Percentiles rank a stretch among this genome's conserved stretches.
Conservation (phyloP, 2,329 filamentous ascomycete genomes). For the Parafenestella ontariensis region DNA sequence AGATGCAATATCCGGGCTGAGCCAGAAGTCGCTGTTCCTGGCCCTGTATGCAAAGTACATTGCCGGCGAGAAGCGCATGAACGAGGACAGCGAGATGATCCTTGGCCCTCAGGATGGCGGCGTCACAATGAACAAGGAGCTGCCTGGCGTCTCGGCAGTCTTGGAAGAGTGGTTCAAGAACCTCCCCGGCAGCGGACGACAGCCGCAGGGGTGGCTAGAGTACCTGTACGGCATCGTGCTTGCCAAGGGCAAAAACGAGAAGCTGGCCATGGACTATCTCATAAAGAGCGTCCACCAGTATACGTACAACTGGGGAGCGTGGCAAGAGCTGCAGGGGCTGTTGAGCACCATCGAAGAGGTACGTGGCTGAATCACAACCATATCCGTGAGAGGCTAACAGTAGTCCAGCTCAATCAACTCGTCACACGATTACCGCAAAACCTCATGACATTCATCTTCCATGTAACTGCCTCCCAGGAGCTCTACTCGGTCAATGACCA, state of each 20-base stretch:
- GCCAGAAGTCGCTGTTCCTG: slow-evolving; percentile 91
- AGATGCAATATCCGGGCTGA: slow-evolving; percentile 62
- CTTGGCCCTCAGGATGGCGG: slow-evolving; percentile 91
- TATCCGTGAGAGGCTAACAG: neutral
- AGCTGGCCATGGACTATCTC: slow-evolving; percentile 84
- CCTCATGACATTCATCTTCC: slow-evolving; percentile 92
- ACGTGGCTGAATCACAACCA: slow-evolving; percentile 17
- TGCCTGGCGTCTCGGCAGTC: slow-evolving; percentile 75
- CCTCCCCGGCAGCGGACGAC: slow-evolving; percentile 63
- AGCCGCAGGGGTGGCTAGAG: slow-evolving; percentile 90
- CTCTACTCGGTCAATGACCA: slow-evolving; percentile 84
- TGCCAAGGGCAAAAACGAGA: slow-evolving; percentile 88
- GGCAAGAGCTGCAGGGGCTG: slow-evolving; percentile 87
- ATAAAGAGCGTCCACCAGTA: slow-evolving; percentile 86
- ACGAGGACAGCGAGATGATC: slow-evolving; percentile 97
- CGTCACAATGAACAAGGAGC: slow-evolving; percentile 82
- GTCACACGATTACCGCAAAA: slow-evolving; percentile 80
- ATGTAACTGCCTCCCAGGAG: slow-evolving; percentile 88
- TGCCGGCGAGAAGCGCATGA: slow-evolving; percentile 92
- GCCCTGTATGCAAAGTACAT: slow-evolving; percentile 92
- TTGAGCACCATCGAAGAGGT: slow-evolving; percentile 83
- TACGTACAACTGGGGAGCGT: slow-evolving; percentile 96
- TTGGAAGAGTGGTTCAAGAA: slow-evolving; percentile 83
- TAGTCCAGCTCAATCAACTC: slow-evolving; percentile 69
- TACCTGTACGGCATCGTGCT: slow-evolving; percentile 91